These are phyloP conservation scores for Beauveria varroae DNA, from an alignment of 2,329 filamentous ascomycete species.

Conservation along the genomic window DNA sequence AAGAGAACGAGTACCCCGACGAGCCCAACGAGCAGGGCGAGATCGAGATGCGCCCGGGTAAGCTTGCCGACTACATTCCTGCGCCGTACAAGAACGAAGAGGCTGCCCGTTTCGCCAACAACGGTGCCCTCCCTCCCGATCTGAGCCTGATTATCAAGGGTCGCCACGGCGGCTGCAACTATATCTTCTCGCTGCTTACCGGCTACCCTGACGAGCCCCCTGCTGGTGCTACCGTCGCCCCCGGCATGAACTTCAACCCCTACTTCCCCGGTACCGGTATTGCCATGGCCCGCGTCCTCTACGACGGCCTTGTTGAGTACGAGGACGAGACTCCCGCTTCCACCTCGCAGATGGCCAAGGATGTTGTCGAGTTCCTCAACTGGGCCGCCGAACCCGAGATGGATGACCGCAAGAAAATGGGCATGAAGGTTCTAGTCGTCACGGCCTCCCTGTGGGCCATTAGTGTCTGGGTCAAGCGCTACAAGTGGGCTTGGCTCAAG, in stretches of 20 bases:
- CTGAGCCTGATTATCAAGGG: slow-evolving; percentile 96
- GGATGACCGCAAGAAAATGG: slow-evolving; percentile 99
- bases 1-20: slow-evolving; percentile 97
- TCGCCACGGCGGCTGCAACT: slow-evolving; percentile 95
- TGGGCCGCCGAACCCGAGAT: slow-evolving; percentile 98
- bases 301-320: slow-evolving; percentile 96
- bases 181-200: slow-evolving; percentile 95
- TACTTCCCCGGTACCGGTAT: slow-evolving; percentile 99
- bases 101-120: slow-evolving; percentile 95
- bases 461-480: slow-evolving; percentile 97
- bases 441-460: slow-evolving; percentile 72
- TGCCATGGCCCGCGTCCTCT: slow-evolving; percentile 96
- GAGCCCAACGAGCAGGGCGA: slow-evolving; percentile 98
- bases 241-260: slow-evolving; percentile 98
- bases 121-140: slow-evolving; percentile 94
- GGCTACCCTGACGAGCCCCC: slow-evolving; percentile 96
- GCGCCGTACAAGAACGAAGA: slow-evolving; percentile 98
- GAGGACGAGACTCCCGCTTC: slow-evolving; percentile 92
- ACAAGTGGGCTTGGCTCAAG: slow-evolving; percentile 98
- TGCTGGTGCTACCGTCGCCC: slow-evolving; percentile 75
- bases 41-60: slow-evolving; percentile 97
- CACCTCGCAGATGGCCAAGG: slow-evolving; percentile 99
- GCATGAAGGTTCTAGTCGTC: slow-evolving; percentile 87
- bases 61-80: slow-evolving; percentile 96
- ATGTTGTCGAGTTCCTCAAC: slow-evolving; percentile 97